phyloP scores from a whole-genome alignment of 2,329 filamentous ascomycete genomes.

The Cladosporium sp. region DNA sequence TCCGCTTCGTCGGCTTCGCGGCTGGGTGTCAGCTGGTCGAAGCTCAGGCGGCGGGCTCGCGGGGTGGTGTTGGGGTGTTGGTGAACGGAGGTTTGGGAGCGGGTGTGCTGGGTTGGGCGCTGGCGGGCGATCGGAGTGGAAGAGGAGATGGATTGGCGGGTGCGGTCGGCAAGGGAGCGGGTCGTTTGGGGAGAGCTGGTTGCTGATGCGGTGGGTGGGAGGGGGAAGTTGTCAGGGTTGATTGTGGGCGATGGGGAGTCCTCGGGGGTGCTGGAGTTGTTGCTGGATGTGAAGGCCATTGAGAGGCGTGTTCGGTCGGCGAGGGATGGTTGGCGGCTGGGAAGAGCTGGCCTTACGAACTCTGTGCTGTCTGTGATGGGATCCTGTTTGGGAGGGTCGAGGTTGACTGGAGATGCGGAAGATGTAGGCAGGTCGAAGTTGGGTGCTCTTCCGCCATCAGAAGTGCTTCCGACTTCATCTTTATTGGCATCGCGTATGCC shows the following conservation, averaged over 20 bases:
- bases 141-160: conserved; percentile 75
- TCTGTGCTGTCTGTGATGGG: not conserved
- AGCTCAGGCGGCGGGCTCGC: not conserved
- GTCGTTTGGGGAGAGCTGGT: conserved; percentile 30
- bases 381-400: conserved; percentile 13
- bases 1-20: conserved; percentile 5
- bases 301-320: conserved; percentile 51
- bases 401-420: conserved; percentile 3
- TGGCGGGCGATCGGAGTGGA: conserved; percentile 25
- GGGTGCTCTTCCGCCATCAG: not conserved
- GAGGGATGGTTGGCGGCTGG: conserved; percentile 37
- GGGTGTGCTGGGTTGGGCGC: conserved; percentile 37
- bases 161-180: conserved; percentile 71
- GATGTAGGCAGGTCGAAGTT: conserved; percentile 5
- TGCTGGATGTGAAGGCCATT: conserved; percentile 38
- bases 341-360: conserved; percentile 29
- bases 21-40: conserved; percentile 4
- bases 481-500: not conserved
- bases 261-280: not conserved
- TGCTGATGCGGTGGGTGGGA: not conserved
- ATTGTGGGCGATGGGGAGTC: conserved; percentile 22
- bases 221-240: conserved; percentile 23
- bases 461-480: not conserved
- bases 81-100: conserved; percentile 42
- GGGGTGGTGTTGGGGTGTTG: conserved; percentile 28